Evolutionary conservation across 169 alveolate genomes (phyloP).

Genomic region (Plasmodium reichenowi): DNA sequence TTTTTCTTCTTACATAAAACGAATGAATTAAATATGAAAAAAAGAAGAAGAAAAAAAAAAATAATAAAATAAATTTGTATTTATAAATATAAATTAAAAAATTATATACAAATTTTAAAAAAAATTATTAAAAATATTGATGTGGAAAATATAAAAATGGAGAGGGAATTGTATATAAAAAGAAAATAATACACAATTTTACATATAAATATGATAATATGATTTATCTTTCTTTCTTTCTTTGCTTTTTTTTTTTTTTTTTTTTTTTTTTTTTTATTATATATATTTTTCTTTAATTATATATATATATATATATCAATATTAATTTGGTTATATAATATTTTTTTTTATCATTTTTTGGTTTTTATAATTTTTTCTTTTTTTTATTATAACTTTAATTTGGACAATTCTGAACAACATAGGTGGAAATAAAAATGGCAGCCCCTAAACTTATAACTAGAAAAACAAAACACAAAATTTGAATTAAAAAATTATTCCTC

Average conservation of each 20-base stretch:
- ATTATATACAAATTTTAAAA: background rate
- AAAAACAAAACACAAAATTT: slow-evolving; percentile 55
- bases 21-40: background rate
- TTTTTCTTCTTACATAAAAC: background rate
- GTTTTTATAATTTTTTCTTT: no score
- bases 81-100: background rate
- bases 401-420: slow-evolving; percentile 41
- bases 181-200: background rate
- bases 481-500: slow-evolving; percentile 67
- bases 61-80: background rate
- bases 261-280: background rate
- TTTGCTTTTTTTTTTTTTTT: no score
- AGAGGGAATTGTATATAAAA: background rate
- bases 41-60: background rate
- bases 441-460: slow-evolving; percentile 54
- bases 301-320: no score
- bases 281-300: background rate
- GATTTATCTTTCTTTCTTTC: no score
- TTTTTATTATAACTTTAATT: slow-evolving; percentile 7
- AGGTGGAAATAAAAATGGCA: slow-evolving; percentile 57
- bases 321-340: slow-evolving; percentile 7
- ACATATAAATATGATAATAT: background rate
- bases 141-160: background rate
- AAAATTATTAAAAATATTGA: background rate
- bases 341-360: no score